Evolutionary conservation across 2,329 filamentous ascomycete genomes (phyloP), one percentile per base, ranked within the genome.

Genomic region (Alternaria triticimaculans): DNA sequence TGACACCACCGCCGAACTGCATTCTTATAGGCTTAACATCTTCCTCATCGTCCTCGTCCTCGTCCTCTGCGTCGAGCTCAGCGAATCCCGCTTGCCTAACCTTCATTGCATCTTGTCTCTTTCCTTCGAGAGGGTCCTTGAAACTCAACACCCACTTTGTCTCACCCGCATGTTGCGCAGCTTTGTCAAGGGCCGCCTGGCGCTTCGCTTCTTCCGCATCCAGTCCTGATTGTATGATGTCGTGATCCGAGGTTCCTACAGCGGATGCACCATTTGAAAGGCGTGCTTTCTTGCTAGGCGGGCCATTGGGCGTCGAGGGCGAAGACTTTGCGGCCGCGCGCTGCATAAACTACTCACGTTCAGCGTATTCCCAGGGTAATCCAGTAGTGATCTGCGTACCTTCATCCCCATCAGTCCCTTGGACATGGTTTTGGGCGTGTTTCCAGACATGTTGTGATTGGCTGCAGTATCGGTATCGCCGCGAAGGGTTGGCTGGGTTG

Each of bases 321-420:
- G 84, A 77, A 6, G 82, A 83, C 23, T 90, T 87, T 54, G 90
- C 89, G 54, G 89, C 91, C 66, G 92, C 92, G 74, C 94, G 88
- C 84, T 97, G 94, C 94, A 97, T 97, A 78, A 97, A 97, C 84
- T 89, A 72, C 60, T 21, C 28, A 30, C 3, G 43, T 57, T 73
- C 41, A 71, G 66, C 55, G 44, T 48, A 51, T 48, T 48, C 50
- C 55, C 26, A 59, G 46, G 30, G 14, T 14, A 50, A 14, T 37
- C 37, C 15, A 28, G 9, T 23, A 46, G 14, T 30, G 44, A 20
- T 28, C 18, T 53, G 44, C 61, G 37, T 76, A 85, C 87, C 81
- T 97, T 97, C 94, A 97, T 97, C 41, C 92, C 94, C 76, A 96
- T 86, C 51, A 97, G 89, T 70, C 94, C 90, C 63, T 91, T 94